Base-by-base conservation (phyloP, 148 eudicot genomes). In the Nepenthes mirabilis region DNA sequence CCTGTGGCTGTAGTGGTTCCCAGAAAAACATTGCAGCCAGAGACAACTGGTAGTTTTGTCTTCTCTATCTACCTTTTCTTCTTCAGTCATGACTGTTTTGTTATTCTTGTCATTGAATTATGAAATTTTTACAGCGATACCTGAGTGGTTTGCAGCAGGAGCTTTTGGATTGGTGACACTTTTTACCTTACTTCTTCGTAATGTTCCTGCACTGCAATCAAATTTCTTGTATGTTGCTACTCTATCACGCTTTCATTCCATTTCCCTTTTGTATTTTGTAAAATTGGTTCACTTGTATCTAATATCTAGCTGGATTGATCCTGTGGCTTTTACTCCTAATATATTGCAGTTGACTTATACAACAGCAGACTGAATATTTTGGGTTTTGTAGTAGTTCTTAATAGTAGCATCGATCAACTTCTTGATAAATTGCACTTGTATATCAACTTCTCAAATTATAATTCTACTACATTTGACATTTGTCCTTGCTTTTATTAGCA, bases 1-100 rank as follows among this genome's bases (percentile, higher is more conserved):
- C 99, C 97, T 63, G 87, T 94, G 47, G 99, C 99, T 40, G 95
- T 94, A 65, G 97, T 94, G 69, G 99, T 94, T 68, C 99, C 99
- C 14, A 80, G 69, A 77, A 82, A 62, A 72, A 89, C 91, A 57
- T 71, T 89, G 74, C 99, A 84, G 77, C 95, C 95, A 63, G 99
- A 94, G 65, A 76, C 91, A 54, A 75, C 99, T 14, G 95, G 99
- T 93, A 71, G 36, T 55, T 68, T 35, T 51, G 33, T 37, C 63
- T 33, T 51, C 58, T 40, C 2, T 48, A 14, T 36, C 23, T 37
- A 35, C 45, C 14, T 50, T 7, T 33, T 33, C 3, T 40, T 36
- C 48, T 53, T 3, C 12, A 36, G 5, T 14, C 3, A 2, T 5
- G 12, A 10, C 13, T 49, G 52, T 1, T 59, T 51, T 55, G 23